Base-by-base conservation (phyloP, 75 land plant genomes). In the Pinus tabuliformis region DNA sequence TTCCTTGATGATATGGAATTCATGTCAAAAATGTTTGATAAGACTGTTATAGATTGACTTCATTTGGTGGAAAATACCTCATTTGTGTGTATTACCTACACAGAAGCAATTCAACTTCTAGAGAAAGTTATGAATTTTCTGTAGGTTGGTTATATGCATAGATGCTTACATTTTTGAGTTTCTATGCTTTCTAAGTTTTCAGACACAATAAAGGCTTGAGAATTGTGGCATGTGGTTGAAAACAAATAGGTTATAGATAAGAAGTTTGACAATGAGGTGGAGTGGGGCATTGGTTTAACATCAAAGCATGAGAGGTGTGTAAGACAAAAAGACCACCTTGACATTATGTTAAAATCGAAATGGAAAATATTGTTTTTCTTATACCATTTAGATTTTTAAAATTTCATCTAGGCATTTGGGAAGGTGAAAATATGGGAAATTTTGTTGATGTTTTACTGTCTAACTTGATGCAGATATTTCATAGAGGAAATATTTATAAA, bases 241-340 rank as follows among this genome's bases (percentile, higher is more conserved):
- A 45, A 75, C 39, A 39, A 18, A 37, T 80, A 86, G 88, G 88
- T 86, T 20, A 91, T 66, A 24, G 98, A 91, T 56, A 95, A 82
- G 84, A 86, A 87, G 59, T 97, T 97, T 83, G 98, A 95, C 36
- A 97, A 97, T 61, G 81, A 87, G 64, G 99, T 97, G 49, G 90
- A 92, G 75, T 97, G 99, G 99, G 99, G 99, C 16, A 89, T 95
- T 70, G 99, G 95, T 74, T 81, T 97, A 52, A 95, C 99, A 71
- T 97, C 99, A 42, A 98, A 97, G 77, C 99, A 97, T 86, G 99
- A 97, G 78, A 92, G 99, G 99, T 97, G 78, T 65, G 56, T 16
- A 60, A 54, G 22, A 9, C 1, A 72, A 20, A 66, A 66, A 36
- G 39, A 9, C 7, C 37, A 37, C 49, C 2, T 17, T 14, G 9